Conservation (phyloP, 768 basidiomycete genomes). For the Naematelia aurantialba region DNA sequence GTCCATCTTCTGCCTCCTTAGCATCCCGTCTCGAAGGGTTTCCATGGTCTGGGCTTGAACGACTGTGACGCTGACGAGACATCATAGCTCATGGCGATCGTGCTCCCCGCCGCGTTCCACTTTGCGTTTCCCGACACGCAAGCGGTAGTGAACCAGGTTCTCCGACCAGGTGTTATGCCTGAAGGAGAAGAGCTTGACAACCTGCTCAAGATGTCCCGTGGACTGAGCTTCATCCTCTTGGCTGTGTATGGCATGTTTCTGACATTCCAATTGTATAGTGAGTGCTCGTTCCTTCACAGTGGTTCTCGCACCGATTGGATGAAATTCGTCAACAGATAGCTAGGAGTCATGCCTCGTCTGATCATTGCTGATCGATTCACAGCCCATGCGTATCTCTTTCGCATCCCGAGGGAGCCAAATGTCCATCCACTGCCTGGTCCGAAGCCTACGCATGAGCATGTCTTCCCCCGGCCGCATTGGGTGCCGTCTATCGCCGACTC, state of each 20-base stretch:
- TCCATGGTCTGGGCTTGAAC: no score
- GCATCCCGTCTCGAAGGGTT: not conserved
- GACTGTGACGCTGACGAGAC: no score
- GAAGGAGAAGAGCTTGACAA: constrained; percentile 54
- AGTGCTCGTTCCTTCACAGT: constrained; percentile 8
- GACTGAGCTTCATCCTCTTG: constrained; percentile 56
- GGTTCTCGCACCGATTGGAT: not conserved
- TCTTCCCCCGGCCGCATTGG: constrained; percentile 47
- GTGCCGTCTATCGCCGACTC: constrained; percentile 33
- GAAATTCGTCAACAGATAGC: not conserved
- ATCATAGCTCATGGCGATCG: constrained; percentile 47
- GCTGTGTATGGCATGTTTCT: constrained; percentile 52
- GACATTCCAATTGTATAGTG: constrained; percentile 38
- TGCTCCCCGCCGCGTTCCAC: constrained; percentile 50
- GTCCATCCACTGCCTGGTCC: constrained; percentile 38
- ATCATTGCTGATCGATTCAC: not conserved
- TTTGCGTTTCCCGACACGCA: constrained; percentile 23
- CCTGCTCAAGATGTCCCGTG: constrained; percentile 55
- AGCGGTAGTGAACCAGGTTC: constrained; percentile 20
- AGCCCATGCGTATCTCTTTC: constrained; percentile 36
- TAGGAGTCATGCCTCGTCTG: no score
- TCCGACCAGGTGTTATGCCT: constrained; percentile 11
- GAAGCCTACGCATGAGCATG: constrained; percentile 25
- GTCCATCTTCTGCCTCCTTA: not conserved
- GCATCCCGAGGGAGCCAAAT: constrained; percentile 20